phyloP scores from a whole-genome alignment of 1,139 yeast species.

The Hansenula lynferdii region DNA sequence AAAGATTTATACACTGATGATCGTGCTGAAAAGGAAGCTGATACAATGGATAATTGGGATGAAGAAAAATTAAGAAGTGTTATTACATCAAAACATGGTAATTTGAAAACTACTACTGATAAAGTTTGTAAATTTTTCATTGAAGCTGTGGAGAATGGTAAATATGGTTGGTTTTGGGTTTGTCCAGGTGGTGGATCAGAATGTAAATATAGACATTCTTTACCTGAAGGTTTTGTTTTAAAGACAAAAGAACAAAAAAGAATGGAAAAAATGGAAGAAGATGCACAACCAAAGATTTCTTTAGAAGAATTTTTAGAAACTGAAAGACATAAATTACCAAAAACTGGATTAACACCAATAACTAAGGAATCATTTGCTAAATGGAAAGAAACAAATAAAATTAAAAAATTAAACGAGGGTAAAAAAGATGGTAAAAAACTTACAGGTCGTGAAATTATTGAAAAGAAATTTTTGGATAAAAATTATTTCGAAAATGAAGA shows the following conservation, averaged over 20 bases:
- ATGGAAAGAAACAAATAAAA: slow-evolving; percentile 75
- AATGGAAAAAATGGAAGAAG: slow-evolving; percentile 81
- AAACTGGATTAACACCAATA: slow-evolving; percentile 76
- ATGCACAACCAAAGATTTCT: slow-evolving; percentile 84
- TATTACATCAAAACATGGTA: slow-evolving; percentile 88
- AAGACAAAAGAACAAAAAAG: slow-evolving; percentile 96
- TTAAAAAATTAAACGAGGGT: slow-evolving; percentile 56
- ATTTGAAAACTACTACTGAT: slow-evolving; percentile 91
- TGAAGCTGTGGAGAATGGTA: slow-evolving; percentile 95
- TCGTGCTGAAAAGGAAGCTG: slow-evolving; percentile 66
- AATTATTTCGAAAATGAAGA: slow-evolving; percentile 31
- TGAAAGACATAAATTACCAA: slow-evolving; percentile 84
- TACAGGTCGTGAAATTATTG: slow-evolving; percentile 80
- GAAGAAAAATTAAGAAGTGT: slow-evolving; percentile 90
- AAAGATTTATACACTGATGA: slow-evolving; percentile 91
- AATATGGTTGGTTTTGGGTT: slow-evolving; percentile 99
- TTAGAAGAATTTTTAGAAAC: slow-evolving; percentile 94
- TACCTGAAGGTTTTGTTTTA: slow-evolving; percentile 94
- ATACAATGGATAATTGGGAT: slow-evolving; percentile 97
- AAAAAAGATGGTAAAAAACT: slow-evolving; percentile 45
- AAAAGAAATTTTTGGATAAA: slow-evolving; percentile 69
- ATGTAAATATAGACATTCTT: slow-evolving; percentile 94
- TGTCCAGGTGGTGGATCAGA: slow-evolving; percentile 94
- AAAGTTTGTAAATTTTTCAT: slow-evolving; percentile 91
- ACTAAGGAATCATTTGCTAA: slow-evolving; percentile 74